Conservation (phyloP, 345 rosid species). For the Erodium maritimum region DNA sequence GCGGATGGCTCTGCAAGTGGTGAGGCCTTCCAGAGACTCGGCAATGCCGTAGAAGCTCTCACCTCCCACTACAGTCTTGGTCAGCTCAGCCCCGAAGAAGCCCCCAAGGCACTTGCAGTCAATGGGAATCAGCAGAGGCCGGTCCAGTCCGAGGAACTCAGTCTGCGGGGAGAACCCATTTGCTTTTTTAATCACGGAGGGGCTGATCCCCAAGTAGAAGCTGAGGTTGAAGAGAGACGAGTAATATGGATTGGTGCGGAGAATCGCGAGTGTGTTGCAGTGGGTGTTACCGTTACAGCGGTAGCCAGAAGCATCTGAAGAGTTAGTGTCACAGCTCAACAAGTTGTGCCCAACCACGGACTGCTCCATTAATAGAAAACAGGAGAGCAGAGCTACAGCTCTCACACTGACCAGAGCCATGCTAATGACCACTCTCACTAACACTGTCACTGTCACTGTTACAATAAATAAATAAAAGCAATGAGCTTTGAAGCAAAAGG, state of each 20-base stretch:
- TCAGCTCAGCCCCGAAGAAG: slow-evolving; percentile 41
- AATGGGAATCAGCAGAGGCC: slow-evolving; percentile 47
- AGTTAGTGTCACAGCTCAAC: slow-evolving; percentile 33
- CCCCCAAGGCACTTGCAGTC: slow-evolving; percentile 49
- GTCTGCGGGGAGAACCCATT: slow-evolving; percentile 41
- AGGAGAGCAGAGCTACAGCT: slow-evolving; percentile 30
- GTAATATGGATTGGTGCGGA: slow-evolving; percentile 39
- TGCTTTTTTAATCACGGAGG: slow-evolving; percentile 26
- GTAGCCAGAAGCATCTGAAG: slow-evolving; percentile 41
- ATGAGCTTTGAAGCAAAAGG: slow-evolving; percentile 8
- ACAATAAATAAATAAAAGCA: slow-evolving; percentile 7
- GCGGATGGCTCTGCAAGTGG: slow-evolving; percentile 48
- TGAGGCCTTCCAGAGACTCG: slow-evolving; percentile 57
- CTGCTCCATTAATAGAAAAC: slow-evolving; percentile 8
- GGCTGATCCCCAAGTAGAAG: slow-evolving; percentile 40
- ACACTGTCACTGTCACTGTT: slow-evolving; percentile 4
- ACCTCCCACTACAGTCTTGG: slow-evolving; percentile 37
- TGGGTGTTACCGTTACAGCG: slow-evolving; percentile 26
- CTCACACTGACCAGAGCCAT: slow-evolving; percentile 34
- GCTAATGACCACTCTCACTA: slow-evolving; percentile 10
- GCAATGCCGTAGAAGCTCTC: slow-evolving; percentile 52
- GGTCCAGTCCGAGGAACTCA: slow-evolving; percentile 35
- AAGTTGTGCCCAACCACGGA: slow-evolving; percentile 30
- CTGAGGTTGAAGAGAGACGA: slow-evolving; percentile 51
- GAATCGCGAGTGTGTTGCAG: slow-evolving; percentile 46